Base-by-base conservation (phyloP, 768 basidiomycete genomes). In the Asterophora parasitica region DNA sequence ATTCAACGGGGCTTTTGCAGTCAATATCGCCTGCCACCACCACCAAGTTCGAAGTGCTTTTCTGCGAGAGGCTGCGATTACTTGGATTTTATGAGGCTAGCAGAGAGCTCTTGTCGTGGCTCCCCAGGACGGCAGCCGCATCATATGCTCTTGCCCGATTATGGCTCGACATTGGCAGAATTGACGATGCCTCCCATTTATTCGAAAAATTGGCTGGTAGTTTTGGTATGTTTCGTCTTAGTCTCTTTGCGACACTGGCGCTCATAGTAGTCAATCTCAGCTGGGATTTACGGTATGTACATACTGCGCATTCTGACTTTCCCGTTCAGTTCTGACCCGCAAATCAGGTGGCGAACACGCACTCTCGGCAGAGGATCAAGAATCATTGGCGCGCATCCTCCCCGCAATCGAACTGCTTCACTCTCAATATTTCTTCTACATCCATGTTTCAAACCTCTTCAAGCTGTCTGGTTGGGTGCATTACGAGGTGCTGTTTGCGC, bases 381-480 rank as follows among this genome's bases (percentile, higher is more conserved):
- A 82, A 54, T 79, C 85, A 0, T 64, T 93, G 33, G 66, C 70
- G 1, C 65, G 68, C 12, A 76, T 90, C 48, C 73, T 91, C 44
- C 85, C 88, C 20, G 70, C 72, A 38, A 69, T 70, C 20, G 73
- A 75, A 37, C 52, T 77, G 23, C 76, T 81, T 43, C 74, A 81
- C 52, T 81, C 83, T 4, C 75, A 81, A 44, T 81, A 83, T 57
- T 70, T 74, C 7, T 95, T 88, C 70, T 93, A 92, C 67, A 65
- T 83, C 23, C 89, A 92, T 64, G 77, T 79, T 31, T 79, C 85
- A 13, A 66, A 75, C n/a, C 67, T 94, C 8, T 96, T 92, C 71
- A 85, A 82, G 56, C 67, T 75, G 40, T 71, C 69, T 17, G 69
- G 67, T 27, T 64, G 78, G 43, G 71, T 82, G 26, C 70, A 70